Conservation (phyloP, 2,329 filamentous ascomycete species). For the Cladosporium sp. region DNA sequence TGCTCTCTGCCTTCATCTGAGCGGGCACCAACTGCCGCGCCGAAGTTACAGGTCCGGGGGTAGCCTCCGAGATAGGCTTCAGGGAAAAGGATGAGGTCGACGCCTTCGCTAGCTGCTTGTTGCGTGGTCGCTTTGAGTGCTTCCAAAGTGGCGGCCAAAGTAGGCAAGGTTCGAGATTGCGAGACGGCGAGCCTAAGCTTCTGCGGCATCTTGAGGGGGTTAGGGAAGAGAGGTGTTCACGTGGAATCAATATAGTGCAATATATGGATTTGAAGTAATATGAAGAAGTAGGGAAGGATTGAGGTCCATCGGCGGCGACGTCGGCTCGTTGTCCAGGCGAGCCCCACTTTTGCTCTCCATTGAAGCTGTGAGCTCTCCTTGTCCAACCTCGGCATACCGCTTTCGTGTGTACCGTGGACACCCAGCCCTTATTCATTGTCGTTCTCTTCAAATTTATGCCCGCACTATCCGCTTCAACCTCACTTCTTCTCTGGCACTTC, state of each 20-base stretch:
- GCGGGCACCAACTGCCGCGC: slow-evolving; percentile 67
- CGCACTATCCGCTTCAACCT: slow-evolving; percentile 9
- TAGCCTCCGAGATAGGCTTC: slow-evolving; percentile 93
- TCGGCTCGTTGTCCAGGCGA: neutral
- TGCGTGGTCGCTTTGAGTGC: slow-evolving; percentile 61
- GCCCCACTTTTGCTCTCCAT: slow-evolving; percentile 2
- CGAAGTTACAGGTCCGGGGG: slow-evolving; percentile 76
- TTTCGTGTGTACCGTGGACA: no score
- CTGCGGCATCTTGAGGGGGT: slow-evolving; percentile 20
- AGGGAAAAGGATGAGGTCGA: slow-evolving; percentile 78
- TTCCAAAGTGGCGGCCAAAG: slow-evolving; percentile 56
- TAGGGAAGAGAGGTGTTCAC: neutral
- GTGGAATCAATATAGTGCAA: slow-evolving; percentile 1
- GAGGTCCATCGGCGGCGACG: neutral
- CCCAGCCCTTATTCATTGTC: neutral
- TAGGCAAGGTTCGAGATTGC: slow-evolving; percentile 45
- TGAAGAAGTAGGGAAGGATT: neutral
- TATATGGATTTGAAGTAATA: neutral
- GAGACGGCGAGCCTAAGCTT: slow-evolving; percentile 47
- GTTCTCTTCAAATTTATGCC: neutral
- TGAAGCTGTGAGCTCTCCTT: neutral
- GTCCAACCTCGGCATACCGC: no score
- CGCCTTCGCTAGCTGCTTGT: slow-evolving; percentile 56
- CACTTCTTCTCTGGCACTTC: neutral
- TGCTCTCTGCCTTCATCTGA: slow-evolving; percentile 70